A percentile compares a stretch with the other conserved stretches of the same genome.
phyloP scores from a whole-genome alignment of 1,284 basidiomycete species.

The Marasmius sp. region DNA sequence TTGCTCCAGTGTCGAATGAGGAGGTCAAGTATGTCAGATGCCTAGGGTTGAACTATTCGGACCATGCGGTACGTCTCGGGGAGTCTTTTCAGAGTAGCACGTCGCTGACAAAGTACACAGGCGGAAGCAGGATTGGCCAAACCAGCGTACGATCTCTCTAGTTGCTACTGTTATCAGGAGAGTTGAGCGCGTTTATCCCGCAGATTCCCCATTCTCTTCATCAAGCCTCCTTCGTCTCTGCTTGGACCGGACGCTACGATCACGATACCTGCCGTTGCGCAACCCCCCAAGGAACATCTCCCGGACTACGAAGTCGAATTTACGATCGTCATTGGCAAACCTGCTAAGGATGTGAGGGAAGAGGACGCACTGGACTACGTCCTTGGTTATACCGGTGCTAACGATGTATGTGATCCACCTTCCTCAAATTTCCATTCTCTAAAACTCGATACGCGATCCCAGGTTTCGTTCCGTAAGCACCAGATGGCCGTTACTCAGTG shows the following conservation, averaged over 20 bases:
- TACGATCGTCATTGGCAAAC: constrained; percentile 81
- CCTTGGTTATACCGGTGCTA: constrained; percentile 76
- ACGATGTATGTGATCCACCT: constrained; percentile 56
- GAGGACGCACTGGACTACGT: constrained; percentile 80
- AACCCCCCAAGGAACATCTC: constrained; percentile 70
- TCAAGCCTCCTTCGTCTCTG: constrained; percentile 74
- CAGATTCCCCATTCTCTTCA: constrained; percentile 75
- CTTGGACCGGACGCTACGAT: constrained; percentile 71
- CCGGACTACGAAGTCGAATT: constrained; percentile 92
- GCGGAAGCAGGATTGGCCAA: constrained; percentile 63
- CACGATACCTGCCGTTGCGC: constrained; percentile 65
- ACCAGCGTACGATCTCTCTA: constrained; percentile 49
- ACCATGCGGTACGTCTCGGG: constrained; percentile 63
- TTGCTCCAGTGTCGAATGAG: constrained; percentile 67
- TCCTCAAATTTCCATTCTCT: background rate
- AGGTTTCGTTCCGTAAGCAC: constrained; percentile 80
- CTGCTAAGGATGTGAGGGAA: constrained; percentile 76
- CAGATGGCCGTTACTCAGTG: constrained; percentile 78
- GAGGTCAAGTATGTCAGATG: constrained; percentile 73
- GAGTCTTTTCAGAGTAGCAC: background rate
- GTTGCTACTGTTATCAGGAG: background rate
- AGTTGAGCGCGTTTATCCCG: background rate
- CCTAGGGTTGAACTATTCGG: constrained; percentile 78
- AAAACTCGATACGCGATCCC: background rate
- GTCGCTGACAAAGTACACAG: constrained; percentile 31